Conservation (phyloP, 805 yeast genomes). For the Wickerhamomyces bovis region DNA sequence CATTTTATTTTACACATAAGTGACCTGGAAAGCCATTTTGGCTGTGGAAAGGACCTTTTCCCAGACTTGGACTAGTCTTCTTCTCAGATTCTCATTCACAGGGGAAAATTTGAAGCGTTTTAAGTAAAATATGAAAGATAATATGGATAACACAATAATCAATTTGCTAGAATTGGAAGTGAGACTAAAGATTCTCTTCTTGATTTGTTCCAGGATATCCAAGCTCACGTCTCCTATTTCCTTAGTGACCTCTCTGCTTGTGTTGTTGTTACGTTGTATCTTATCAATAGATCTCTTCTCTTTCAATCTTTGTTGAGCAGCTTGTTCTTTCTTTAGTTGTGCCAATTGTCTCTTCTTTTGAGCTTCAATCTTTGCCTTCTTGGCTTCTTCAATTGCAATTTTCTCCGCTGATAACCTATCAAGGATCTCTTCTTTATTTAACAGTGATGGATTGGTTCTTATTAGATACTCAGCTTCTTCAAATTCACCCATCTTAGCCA, state of each 20-base stretch:
- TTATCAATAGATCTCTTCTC: not conserved
- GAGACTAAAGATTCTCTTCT: constrained; percentile 3
- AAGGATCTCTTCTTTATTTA: constrained; percentile 10
- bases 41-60: constrained; percentile 11
- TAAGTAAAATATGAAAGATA: constrained; percentile 2
- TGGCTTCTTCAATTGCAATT: constrained; percentile 8
- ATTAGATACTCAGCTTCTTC: constrained; percentile 21
- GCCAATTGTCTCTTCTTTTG: constrained; percentile 9
- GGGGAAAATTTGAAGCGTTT: constrained; percentile 8
- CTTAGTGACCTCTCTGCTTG: constrained; percentile 1
- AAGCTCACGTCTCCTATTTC: not conserved
- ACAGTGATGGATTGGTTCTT: constrained; percentile 13
- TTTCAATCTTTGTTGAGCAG: constrained; percentile 13
- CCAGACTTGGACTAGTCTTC: constrained; percentile 9
- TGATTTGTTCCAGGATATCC: constrained; percentile 1
- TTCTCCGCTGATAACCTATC: constrained; percentile 7
- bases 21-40: constrained; percentile 23
- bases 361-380: constrained; percentile 6
- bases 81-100: constrained; percentile 10
- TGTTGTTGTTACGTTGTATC: not conserved
- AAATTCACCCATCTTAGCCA: constrained; percentile 15
- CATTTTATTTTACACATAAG: constrained; percentile 15
- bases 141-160: constrained; percentile 7
- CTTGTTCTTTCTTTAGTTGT: constrained; percentile 4
- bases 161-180: constrained; percentile 1